A percentile compares a stretch with the other conserved stretches of the same genome.
Evolutionary conservation across 1,139 yeast species (phyloP).

Genomic region (Hemisphaericaspora xylofermentans): DNA sequence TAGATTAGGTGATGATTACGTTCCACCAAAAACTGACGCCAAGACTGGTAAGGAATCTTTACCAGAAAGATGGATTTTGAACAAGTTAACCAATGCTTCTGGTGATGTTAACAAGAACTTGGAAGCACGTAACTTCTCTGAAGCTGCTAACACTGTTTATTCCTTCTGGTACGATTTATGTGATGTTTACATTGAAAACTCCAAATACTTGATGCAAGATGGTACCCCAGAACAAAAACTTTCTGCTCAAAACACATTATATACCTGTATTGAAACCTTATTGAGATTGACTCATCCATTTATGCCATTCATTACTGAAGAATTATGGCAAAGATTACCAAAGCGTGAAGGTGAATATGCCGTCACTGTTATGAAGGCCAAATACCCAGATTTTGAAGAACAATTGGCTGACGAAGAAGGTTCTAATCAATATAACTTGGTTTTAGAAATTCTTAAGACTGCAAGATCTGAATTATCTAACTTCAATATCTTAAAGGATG

Average conservation of each 20-base stretch:
- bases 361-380: slow-evolving; percentile 73
- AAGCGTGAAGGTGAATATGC: slow-evolving; percentile 72
- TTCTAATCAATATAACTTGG: slow-evolving; percentile 73
- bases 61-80: slow-evolving; percentile 96
- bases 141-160: slow-evolving; percentile 82
- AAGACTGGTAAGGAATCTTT: slow-evolving; percentile 81
- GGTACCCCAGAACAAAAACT: slow-evolving; percentile 81
- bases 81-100: slow-evolving; percentile 73
- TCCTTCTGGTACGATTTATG: slow-evolving; percentile 96
- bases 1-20: slow-evolving; percentile 86
- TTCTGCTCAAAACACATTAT: slow-evolving; percentile 91
- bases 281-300: slow-evolving; percentile 92
- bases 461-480: slow-evolving; percentile 92
- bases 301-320: slow-evolving; percentile 97
- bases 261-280: slow-evolving; percentile 90
- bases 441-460: slow-evolving; percentile 83
- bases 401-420: slow-evolving; percentile 65
- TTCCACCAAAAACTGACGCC: slow-evolving; percentile 65
- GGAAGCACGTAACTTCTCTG: slow-evolving; percentile 86
- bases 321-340: slow-evolving; percentile 98
- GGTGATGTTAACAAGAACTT: slow-evolving; percentile 63
- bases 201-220: slow-evolving; percentile 87
- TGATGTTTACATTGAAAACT: slow-evolving; percentile 97
- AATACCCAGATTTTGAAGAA: slow-evolving; percentile 66
- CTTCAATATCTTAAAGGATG: slow-evolving; percentile 84